phyloP scores from a whole-genome alignment of 371 early-diverging fungal species.

The Syncephalis fuscata region DNA sequence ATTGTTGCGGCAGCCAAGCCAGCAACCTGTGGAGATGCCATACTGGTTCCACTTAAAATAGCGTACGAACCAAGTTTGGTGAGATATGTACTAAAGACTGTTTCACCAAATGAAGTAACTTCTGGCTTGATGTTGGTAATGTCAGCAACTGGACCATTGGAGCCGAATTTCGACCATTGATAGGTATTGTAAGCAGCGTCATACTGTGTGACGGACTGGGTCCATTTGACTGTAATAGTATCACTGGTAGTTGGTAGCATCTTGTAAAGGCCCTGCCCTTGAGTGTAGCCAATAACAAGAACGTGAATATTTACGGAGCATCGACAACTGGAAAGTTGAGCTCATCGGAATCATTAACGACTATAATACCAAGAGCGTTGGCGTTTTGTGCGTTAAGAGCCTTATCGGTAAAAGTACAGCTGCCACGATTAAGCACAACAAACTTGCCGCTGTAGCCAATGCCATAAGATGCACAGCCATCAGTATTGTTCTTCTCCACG shows the following conservation, averaged over 20 bases:
- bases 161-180: slow-evolving; percentile 14
- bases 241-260: no score
- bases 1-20: slow-evolving; percentile 31
- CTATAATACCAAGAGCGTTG: slow-evolving; percentile 39
- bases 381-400: slow-evolving; percentile 25
- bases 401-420: slow-evolving; percentile 30
- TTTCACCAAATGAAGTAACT: slow-evolving; percentile 50
- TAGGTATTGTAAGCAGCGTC: no score
- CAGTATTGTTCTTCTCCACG: slow-evolving; percentile 4
- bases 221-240: no score
- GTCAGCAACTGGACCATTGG: slow-evolving; percentile 53
- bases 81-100: slow-evolving; percentile 46
- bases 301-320: no score
- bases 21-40: slow-evolving; percentile 58
- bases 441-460: slow-evolving; percentile 24
- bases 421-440: slow-evolving; percentile 35
- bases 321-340: slow-evolving; percentile 12
- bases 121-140: slow-evolving; percentile 49
- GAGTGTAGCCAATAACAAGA: no score
- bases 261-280: no score
- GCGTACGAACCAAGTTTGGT: slow-evolving; percentile 25
- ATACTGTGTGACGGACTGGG: no score
- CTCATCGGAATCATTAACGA: slow-evolving; percentile 22
- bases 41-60: slow-evolving; percentile 41
- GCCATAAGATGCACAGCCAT: slow-evolving; percentile 25